A percentile compares a stretch with the other conserved stretches of the same genome.
phyloP scores from a whole-genome alignment of 2,329 filamentous ascomycete species.

The Ascochyta lentis region DNA sequence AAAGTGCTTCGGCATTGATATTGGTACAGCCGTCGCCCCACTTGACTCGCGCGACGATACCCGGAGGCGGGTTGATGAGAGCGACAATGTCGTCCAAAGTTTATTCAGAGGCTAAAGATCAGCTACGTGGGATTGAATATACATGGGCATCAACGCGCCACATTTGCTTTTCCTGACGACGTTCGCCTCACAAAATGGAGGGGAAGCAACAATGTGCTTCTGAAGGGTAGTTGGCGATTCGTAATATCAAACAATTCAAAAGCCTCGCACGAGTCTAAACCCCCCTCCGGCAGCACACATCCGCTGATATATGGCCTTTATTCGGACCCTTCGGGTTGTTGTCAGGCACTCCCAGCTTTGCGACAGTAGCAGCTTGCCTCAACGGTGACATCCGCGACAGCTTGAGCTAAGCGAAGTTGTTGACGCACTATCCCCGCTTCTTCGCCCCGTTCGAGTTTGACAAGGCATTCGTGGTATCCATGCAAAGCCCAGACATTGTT shows the following conservation, averaged over 20 bases:
- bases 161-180: not conserved
- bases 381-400: slow-evolving; percentile 66
- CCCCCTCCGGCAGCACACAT: not conserved
- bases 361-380: slow-evolving; percentile 65
- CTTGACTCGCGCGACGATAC: slow-evolving; percentile 1
- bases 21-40: slow-evolving; percentile 2
- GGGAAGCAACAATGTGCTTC: not conserved
- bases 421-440: slow-evolving; percentile 58
- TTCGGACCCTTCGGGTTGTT: not conserved
- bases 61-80: slow-evolving; percentile 10
- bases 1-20: slow-evolving; percentile 15
- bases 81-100: not conserved
- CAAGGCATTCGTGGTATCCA: slow-evolving; percentile 74
- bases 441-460: slow-evolving; percentile 57
- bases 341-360: slow-evolving; percentile 6
- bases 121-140: not conserved
- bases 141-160: not conserved
- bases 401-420: slow-evolving; percentile 60
- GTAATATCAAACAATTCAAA: not conserved
- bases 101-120: not conserved
- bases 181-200: not conserved
- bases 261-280: slow-evolving; percentile 1
- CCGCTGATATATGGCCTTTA: not conserved
- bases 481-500: slow-evolving; percentile 80
- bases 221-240: not conserved